Percentiles rank a stretch among this genome's conserved stretches.
Evolutionary conservation across 768 basidiomycete species (phyloP).

Genomic region (Nevesoporus exiguus): DNA sequence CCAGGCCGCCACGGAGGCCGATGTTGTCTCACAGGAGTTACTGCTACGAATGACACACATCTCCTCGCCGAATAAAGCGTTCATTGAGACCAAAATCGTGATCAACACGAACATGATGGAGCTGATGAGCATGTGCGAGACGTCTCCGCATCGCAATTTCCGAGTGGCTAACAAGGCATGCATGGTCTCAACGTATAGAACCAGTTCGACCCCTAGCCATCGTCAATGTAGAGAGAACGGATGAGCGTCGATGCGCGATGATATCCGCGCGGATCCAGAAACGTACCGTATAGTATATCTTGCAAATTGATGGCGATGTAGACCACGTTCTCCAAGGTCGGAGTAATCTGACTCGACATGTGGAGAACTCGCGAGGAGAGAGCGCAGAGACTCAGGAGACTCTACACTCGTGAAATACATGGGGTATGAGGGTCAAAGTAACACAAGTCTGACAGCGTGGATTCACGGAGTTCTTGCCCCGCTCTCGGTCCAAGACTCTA

Average conservation of each 20-base stretch:
- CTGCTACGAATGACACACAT: neutral
- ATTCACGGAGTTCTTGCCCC: no score
- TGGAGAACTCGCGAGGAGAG: neutral
- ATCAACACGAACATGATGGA: neutral
- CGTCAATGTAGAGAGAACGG: no score
- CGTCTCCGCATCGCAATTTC: neutral
- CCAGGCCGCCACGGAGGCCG: neutral
- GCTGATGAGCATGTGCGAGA: neutral
- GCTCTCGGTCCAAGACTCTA: no score
- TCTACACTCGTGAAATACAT: no score
- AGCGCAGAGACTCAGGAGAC: neutral
- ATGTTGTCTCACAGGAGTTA: neutral
- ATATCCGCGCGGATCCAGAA: no score
- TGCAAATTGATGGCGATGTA: no score
- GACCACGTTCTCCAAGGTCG: no score
- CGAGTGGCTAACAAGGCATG: no score
- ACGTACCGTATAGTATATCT: no score
- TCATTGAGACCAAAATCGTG: neutral
- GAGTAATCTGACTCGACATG: neutral
- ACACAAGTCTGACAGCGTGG: no score
- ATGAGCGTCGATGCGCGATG: no score
- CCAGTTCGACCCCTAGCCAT: neutral
- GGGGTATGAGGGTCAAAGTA: neutral
- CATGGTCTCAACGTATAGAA: neutral
- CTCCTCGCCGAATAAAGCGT: neutral